phyloP scores from a whole-genome alignment of 169 alveolate species.

The Plasmodium gallinaceum region DNA sequence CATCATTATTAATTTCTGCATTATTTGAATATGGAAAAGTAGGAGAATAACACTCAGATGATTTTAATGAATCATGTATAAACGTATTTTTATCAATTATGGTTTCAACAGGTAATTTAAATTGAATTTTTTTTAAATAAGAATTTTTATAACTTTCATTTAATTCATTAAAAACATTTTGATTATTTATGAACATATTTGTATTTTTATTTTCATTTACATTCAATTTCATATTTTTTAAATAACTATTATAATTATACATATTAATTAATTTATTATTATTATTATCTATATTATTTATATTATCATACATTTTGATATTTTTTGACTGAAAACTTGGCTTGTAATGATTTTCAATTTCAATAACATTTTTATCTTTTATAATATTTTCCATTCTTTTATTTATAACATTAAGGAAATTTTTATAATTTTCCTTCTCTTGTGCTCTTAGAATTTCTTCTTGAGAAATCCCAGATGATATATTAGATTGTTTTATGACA shows the following conservation, averaged over 20 bases:
- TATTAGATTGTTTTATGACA: neutral
- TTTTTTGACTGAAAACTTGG: neutral
- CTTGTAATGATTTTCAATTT: neutral
- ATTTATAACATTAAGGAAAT: slow-evolving; percentile 53
- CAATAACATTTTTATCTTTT: slow-evolving; percentile 13
- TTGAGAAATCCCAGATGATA: neutral
- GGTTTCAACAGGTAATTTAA: neutral
- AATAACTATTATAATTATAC: neutral
- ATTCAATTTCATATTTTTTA: neutral
- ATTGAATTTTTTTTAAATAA: neutral
- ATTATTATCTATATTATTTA: neutral
- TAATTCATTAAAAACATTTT: neutral
- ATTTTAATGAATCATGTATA: neutral
- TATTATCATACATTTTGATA: neutral
- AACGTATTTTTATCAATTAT: neutral
- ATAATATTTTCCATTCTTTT: slow-evolving; percentile 41
- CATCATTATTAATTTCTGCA: neutral
- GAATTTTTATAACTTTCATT: neutral
- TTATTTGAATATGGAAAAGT: neutral
- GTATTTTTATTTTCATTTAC: neutral
- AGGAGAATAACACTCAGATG: neutral
- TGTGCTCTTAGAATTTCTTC: slow-evolving; percentile 8
- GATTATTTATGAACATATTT: neutral
- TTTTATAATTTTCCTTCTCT: slow-evolving; percentile 42
- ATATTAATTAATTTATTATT: neutral